Evolutionary conservation across 2,329 filamentous ascomycete genomes (phyloP).

Genomic region (Aspergillus candidus): DNA sequence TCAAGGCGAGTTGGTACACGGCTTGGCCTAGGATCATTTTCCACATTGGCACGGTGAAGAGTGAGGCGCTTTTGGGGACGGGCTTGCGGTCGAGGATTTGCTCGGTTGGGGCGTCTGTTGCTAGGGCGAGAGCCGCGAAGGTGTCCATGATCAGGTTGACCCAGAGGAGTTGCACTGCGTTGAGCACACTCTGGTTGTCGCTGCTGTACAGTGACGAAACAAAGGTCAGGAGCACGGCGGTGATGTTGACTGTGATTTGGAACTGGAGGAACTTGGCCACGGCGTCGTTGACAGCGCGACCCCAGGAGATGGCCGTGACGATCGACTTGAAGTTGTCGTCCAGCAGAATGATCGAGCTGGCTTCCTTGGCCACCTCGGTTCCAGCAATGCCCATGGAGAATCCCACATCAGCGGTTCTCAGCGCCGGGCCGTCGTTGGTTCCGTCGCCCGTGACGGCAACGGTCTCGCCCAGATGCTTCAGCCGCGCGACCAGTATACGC

Average conservation of each 20-base stretch:
- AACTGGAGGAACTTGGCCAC: slow-evolving; percentile 63
- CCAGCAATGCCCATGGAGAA: slow-evolving; percentile 64
- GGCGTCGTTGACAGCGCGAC: slow-evolving; percentile 62
- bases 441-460: slow-evolving; percentile 61
- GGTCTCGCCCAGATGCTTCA: slow-evolving; percentile 58
- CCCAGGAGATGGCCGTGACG: slow-evolving; percentile 62
- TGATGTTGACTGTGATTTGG: slow-evolving; percentile 77
- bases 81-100: slow-evolving; percentile 76
- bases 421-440: slow-evolving; percentile 60
- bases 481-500: slow-evolving; percentile 55
- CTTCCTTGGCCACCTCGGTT: slow-evolving; percentile 63
- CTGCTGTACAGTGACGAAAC: slow-evolving; percentile 71
- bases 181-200: slow-evolving; percentile 68
- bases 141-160: slow-evolving; percentile 98
- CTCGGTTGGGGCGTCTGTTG: slow-evolving; percentile 81
- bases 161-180: slow-evolving; percentile 87
- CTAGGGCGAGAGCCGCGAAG: slow-evolving; percentile 79
- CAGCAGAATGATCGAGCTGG: slow-evolving; percentile 61
- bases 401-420: slow-evolving; percentile 61
- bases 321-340: slow-evolving; percentile 62
- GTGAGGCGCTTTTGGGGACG: slow-evolving; percentile 63
- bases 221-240: slow-evolving; percentile 80
- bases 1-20: slow-evolving; percentile 74
- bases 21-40: slow-evolving; percentile 97
- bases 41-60: slow-evolving; percentile 93